These are phyloP conservation scores for Fomitopsis betulina DNA, from an alignment of 1,284 basidiomycete genomes.

Conservation along the genomic window DNA sequence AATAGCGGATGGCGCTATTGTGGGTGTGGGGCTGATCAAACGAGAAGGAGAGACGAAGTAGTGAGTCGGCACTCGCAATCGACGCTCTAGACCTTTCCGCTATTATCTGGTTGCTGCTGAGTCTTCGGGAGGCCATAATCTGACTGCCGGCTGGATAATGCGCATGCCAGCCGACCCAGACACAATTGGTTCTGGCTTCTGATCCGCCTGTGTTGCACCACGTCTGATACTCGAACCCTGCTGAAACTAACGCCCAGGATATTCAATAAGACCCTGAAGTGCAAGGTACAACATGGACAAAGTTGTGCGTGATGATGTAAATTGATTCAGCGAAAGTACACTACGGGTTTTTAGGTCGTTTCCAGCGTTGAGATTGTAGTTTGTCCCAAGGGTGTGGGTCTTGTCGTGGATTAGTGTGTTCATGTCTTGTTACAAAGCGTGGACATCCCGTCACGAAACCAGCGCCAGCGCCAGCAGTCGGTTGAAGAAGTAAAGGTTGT, in stretches of 20 bases:
- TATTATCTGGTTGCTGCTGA: background rate
- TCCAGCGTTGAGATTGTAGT: background rate
- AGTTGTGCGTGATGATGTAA: too few relatives aligned
- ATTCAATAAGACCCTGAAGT: too few relatives aligned
- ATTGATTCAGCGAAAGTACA: too few relatives aligned
- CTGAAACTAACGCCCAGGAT: too few relatives aligned
- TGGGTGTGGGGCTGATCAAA: slow-evolving; percentile 71
- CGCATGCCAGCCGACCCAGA: too few relatives aligned
- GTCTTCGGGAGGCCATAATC: too few relatives aligned
- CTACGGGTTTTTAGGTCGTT: too few relatives aligned
- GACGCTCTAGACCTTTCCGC: background rate
- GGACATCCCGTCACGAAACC: background rate
- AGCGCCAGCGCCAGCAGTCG: background rate
- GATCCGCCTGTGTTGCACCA: too few relatives aligned
- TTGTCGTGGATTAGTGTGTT: background rate
- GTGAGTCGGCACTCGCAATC: background rate
- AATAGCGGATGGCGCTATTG: slow-evolving; percentile 69
- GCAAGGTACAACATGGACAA: too few relatives aligned
- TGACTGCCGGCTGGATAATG: too few relatives aligned
- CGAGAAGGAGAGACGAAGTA: slow-evolving; percentile 25
- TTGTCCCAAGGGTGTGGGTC: background rate
- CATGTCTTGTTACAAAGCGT: background rate
- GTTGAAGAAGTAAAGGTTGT: background rate
- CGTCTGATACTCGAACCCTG: too few relatives aligned
- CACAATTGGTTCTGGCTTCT: too few relatives aligned